Evolutionary conservation across 1,284 basidiomycete genomes (phyloP), one percentile per base, ranked within the genome.

Genomic region (Sporisorium iseilematis-ciliati): DNA sequence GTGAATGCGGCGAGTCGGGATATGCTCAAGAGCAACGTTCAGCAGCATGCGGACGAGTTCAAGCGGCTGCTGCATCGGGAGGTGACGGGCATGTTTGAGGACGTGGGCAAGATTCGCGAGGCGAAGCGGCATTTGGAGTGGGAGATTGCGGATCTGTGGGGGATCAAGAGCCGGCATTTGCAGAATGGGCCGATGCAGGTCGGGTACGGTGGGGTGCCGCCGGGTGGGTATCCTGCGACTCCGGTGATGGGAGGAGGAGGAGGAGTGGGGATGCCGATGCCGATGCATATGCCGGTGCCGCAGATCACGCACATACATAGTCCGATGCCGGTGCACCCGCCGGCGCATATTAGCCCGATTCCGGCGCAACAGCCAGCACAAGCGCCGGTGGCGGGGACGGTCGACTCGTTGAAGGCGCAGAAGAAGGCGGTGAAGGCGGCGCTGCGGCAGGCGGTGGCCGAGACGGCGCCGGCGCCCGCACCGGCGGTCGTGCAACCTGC

Each of bases 61-160:
- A 80, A 80, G 49, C 59, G 73, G 5, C 25, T 75, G 40, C 57
- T 82, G 35, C 59, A 64, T 55, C 52, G 66, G 25, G 77, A 81
- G 57, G 75, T 82, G 12, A 65, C 49, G 18, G 62, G 60, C 7
- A 82, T 82, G 80, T 80, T 82, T 73, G 79, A 82, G 23, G 80
- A 82, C 35, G 79, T 82, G 7, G 80, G 79, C 40, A 79, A 76
- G 75, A 82, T 82, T 21, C 59, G 80, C 4, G 79, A 82, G 56
- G 74, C 73, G 6, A 82, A 82, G 45, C 38, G 77, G 4, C 65
- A 66, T 26, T 50, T 82, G 31, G 80, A 82, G 61, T 61, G 66
- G 23, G 80, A 82, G 46, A 81, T 82, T 41, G 73, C 78, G 0
- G 80, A 82, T 51, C 57, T 82, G 26, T 82, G 80, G 70, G 53